phyloP scores from a whole-genome alignment of 495 filamentous ascomycete species.

The Podospora pseudocomata region DNA sequence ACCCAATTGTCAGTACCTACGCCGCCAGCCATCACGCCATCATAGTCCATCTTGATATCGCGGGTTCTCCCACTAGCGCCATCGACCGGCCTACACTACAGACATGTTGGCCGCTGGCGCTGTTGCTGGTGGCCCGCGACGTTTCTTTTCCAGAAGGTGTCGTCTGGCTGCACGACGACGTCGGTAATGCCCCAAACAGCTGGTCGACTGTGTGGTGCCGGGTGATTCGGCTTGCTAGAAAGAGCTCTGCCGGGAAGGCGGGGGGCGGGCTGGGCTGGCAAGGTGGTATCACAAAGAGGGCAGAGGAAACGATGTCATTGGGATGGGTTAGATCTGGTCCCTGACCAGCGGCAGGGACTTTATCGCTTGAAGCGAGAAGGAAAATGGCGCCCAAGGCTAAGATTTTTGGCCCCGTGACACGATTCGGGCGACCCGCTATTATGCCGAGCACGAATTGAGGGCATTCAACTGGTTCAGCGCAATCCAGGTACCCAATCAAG shows the following conservation, averaged over 20 bases:
- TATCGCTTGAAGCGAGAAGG: slow-evolving; percentile 17
- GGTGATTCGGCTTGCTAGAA: slow-evolving; percentile 28
- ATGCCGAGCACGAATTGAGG: slow-evolving; percentile 15
- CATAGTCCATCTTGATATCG: not conserved
- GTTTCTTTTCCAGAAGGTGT: slow-evolving; percentile 8
- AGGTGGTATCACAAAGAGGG: slow-evolving; percentile 3
- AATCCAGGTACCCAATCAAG: slow-evolving; percentile 21
- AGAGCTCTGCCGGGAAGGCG: slow-evolving; percentile 26
- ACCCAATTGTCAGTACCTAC: not conserved
- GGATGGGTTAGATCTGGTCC: slow-evolving; percentile 12
- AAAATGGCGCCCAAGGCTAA: slow-evolving; percentile 17
- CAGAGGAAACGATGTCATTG: not conserved
- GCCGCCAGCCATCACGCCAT: slow-evolving; percentile 15
- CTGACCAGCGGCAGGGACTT: slow-evolving; percentile 14
- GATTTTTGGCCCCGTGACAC: slow-evolving; percentile 31
- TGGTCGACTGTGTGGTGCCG: not conserved
- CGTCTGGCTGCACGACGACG: not conserved
- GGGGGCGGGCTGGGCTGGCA: not conserved
- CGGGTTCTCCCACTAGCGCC: slow-evolving; percentile 1
- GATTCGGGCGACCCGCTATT: slow-evolving; percentile 16
- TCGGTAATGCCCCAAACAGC: not conserved
- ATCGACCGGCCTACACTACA: not conserved
- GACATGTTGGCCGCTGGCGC: not conserved
- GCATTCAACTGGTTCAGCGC: slow-evolving; percentile 9
- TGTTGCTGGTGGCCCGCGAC: not conserved